Conservation (phyloP, 768 basidiomycete genomes). For the Cyathus striatus region DNA sequence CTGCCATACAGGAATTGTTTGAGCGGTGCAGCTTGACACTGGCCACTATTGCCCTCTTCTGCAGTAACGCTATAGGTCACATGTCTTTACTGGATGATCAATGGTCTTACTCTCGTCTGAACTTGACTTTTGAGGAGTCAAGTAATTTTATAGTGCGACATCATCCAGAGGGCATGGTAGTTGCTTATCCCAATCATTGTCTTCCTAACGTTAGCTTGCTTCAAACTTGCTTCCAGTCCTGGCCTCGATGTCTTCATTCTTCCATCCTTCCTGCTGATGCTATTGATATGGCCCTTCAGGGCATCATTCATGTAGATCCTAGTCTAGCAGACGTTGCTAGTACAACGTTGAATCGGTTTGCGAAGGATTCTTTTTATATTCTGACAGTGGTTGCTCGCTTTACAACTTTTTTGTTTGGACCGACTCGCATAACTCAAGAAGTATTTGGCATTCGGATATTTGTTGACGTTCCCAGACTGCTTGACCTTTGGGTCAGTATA, state of each 20-base stretch:
- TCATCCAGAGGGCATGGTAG: constrained; percentile 53
- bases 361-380: constrained; percentile 52
- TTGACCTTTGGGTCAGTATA: constrained; percentile 69
- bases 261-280: constrained; percentile 52
- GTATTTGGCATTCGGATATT: constrained; percentile 57
- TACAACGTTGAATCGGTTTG: constrained; percentile 67
- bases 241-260: constrained; percentile 75
- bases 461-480: constrained; percentile 61
- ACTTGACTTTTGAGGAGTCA: constrained; percentile 61
- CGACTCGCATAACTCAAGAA: constrained; percentile 56
- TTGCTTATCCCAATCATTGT: constrained; percentile 63
- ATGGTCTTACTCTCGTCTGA: constrained; percentile 61
- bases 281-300: constrained; percentile 74
- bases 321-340: constrained; percentile 62
- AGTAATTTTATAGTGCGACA: constrained; percentile 63
- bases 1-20: constrained; percentile 69
- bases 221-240: constrained; percentile 73
- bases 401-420: constrained; percentile 70
- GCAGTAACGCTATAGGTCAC: constrained; percentile 58
- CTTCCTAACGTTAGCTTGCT: constrained; percentile 66
- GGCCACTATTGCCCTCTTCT: constrained; percentile 50
- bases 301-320: constrained; percentile 84
- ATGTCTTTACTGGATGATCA: constrained; percentile 88
- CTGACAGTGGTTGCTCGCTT: constrained; percentile 58
- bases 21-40: constrained; percentile 58